Evolutionary conservation across 1,284 basidiomycete species (phyloP).

Genomic region (Cutaneotrichosporon mucoides): DNA sequence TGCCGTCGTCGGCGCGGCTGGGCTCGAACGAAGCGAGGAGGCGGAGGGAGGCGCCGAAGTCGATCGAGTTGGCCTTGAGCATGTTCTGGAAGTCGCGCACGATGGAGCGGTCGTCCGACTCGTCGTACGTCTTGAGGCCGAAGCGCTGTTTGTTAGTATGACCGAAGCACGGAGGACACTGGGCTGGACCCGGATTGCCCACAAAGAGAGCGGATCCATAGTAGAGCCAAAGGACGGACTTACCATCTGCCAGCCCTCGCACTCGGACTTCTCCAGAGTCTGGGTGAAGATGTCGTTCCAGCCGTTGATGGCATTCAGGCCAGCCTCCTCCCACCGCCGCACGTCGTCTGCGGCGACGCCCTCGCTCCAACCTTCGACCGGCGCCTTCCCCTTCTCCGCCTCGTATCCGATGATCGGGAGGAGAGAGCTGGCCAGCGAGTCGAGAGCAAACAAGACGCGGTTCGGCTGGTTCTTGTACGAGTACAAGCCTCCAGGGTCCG

Average conservation of each 20-base stretch:
- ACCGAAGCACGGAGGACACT: background rate
- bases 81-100: conserved; percentile 64
- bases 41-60: conserved; percentile 80
- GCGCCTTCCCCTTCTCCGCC: conserved; percentile 55
- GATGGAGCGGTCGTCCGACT: conserved; percentile 57
- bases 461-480: conserved; percentile 60
- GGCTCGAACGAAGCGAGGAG: conserved; percentile 63
- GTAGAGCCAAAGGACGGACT: conserved; percentile 9
- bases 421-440: conserved; percentile 67
- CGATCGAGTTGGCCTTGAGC: conserved; percentile 65
- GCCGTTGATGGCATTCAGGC: conserved; percentile 52
- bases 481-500: conserved; percentile 80
- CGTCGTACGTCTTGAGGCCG: conserved; percentile 58
- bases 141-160: conserved; percentile 57
- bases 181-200: background rate
- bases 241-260: conserved; percentile 63
- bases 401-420: conserved; percentile 77
- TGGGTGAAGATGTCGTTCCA: conserved; percentile 58
- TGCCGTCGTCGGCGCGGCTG: conserved; percentile 28
- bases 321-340: conserved; percentile 60
- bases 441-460: conserved; percentile 64
- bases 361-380: conserved; percentile 62
- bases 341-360: conserved; percentile 61
- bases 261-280: conserved; percentile 60
- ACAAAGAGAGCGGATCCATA: too few relatives aligned